Percentiles rank a stretch among this genome's conserved stretches.
Conservation (phyloP, 768 basidiomycete genomes). For the Tulasnella sp. region DNA sequence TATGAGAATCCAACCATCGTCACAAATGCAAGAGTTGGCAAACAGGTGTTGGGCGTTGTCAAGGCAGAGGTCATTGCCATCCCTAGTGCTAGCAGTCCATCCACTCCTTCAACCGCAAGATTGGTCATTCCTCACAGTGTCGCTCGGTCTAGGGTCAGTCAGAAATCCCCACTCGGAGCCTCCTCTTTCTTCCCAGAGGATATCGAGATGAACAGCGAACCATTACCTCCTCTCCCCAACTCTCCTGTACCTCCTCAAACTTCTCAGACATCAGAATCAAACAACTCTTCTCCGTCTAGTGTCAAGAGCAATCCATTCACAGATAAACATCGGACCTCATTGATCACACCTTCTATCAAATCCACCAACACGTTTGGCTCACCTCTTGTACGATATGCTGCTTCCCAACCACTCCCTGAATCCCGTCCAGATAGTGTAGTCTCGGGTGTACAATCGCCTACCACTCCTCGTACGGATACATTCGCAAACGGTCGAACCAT, state of each 20-base stretch:
- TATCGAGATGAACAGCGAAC: too few relatives aligned
- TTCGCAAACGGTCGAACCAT: too few relatives aligned
- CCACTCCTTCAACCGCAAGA: background rate
- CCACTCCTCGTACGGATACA: too few relatives aligned
- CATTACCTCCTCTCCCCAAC: slow-evolving; percentile 1
- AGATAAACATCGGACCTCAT: too few relatives aligned
- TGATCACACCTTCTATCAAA: background rate
- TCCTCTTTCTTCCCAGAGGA: slow-evolving; percentile 2
- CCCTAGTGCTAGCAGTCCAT: background rate
- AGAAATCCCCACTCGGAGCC: slow-evolving; percentile 9
- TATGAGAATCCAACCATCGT: slow-evolving; percentile 17
- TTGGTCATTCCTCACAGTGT: too few relatives aligned
- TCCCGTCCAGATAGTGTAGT: slow-evolving; percentile 4
- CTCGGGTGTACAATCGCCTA: too few relatives aligned
- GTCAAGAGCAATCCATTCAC: slow-evolving; percentile 9
- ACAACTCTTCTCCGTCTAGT: background rate
- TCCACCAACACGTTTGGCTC: background rate
- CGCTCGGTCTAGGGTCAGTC: too few relatives aligned
- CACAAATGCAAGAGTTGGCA: slow-evolving; percentile 7
- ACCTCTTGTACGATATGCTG: too few relatives aligned
- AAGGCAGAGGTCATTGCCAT: slow-evolving; percentile 15
- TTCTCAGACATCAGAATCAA: too few relatives aligned
- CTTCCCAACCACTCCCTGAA: slow-evolving; percentile 4
- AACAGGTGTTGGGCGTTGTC: slow-evolving; percentile 16
- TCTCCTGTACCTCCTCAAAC: too few relatives aligned